Base-by-base conservation (phyloP, 2,329 filamentous ascomycete species). In the Botrytis elliptica region DNA sequence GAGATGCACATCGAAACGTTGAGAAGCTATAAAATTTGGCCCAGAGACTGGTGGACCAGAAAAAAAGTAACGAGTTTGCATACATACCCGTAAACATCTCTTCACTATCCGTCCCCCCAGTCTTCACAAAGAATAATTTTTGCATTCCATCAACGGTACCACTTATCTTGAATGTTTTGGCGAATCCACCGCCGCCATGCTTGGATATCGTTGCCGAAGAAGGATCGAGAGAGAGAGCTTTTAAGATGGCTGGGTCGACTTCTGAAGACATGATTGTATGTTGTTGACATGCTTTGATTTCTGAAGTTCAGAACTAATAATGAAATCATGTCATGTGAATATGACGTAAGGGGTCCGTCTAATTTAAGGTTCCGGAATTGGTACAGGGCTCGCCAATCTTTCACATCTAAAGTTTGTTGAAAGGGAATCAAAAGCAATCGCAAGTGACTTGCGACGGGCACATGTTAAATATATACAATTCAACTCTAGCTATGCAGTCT, bases 1-100 rank as follows among this genome's bases (percentile, higher is more conserved):
- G 8, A 18, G 4, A 66, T 44, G 2, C 10, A 62, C 14, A 65
- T 55, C 7, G 25, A 69, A 70, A 18, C 22, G 25, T 36, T 14
- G 14, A 29, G 36, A 46, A 68, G 2, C 2, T 29, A 55, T 14
- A 80, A 12, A 60, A 7, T 63, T 18, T 57, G n/a, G 7, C 7
- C 7, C 36, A 38, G 22, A 63, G 14, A 29, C 29, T 29, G 29
- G 29, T 29, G 29, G 29, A 1, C 3, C 38, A 63, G 12, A 20
- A 42, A n/a, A 16, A 44, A 49, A n/a, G 38, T 40, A 42, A 18
- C 5, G 12, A 33, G 25, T 74, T 68, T 14, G 22, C 38, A 59
- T 72, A 90, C 90, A 62, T 72, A 90, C 90, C 92, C 82, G 85
- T 83, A 79, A 95, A 94, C 92, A 95, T 95, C 52, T 88, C 86